These are phyloP conservation scores for Syzygium grande DNA, from an alignment of 345 rosid genomes.

Conservation along the genomic window DNA sequence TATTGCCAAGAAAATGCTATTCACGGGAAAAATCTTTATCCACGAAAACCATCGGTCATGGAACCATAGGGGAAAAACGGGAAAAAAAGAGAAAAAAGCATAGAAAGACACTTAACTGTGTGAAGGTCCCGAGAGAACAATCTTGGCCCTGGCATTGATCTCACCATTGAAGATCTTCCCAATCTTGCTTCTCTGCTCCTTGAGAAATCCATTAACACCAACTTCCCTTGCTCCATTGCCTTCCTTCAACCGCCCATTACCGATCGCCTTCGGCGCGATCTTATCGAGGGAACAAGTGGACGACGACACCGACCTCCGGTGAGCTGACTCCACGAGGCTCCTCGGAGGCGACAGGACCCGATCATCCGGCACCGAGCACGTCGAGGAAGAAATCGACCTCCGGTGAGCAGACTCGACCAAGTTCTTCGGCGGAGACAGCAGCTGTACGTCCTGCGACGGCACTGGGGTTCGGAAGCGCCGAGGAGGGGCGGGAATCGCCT, in stretches of 20 bases:
- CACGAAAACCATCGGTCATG: not conserved
- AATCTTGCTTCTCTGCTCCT: slow-evolving; percentile 33
- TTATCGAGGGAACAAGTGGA: slow-evolving; percentile 41
- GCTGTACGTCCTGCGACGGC: not conserved
- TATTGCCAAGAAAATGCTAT: not conserved
- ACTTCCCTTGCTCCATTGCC: slow-evolving; percentile 7
- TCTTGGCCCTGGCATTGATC: slow-evolving; percentile 28
- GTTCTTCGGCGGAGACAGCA: slow-evolving; percentile 42
- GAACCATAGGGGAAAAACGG: not conserved
- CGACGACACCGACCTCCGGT: slow-evolving; percentile 30
- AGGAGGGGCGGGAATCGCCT: slow-evolving; percentile 16
- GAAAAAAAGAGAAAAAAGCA: too few relatives aligned
- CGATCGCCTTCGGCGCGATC: not conserved
- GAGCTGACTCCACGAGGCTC: slow-evolving; percentile 43
- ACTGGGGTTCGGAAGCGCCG: slow-evolving; percentile 19
- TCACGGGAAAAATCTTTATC: not conserved
- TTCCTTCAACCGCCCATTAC: slow-evolving; percentile 14
- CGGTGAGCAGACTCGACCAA: slow-evolving; percentile 23
- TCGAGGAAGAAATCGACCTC: slow-evolving; percentile 32
- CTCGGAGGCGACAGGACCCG: slow-evolving; percentile 41
- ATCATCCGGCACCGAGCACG: slow-evolving; percentile 13
- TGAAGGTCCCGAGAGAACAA: slow-evolving; percentile 54
- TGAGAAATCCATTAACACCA: slow-evolving; percentile 39
- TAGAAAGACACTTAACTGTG: slow-evolving; percentile 34
- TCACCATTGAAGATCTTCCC: slow-evolving; percentile 29